These are phyloP conservation scores for Fusarium bulbicola DNA, from an alignment of 2,329 filamentous ascomycete genomes.

Conservation along the genomic window DNA sequence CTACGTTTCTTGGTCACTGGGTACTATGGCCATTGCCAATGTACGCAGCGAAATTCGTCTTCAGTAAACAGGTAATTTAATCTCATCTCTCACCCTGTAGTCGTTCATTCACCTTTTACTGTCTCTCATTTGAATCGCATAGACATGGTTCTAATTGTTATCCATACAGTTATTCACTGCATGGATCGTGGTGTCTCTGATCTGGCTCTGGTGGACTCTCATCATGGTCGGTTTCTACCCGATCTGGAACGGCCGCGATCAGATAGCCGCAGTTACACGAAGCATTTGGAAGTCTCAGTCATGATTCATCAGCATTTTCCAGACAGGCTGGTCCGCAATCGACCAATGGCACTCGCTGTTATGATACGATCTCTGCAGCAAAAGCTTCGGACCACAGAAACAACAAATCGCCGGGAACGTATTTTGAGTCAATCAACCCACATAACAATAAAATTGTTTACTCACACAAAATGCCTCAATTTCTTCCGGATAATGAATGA, in stretches of 20 bases:
- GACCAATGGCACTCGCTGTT: neutral
- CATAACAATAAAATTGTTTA: neutral
- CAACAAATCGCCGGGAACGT: neutral
- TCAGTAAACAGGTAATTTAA: neutral
- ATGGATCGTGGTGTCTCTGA: neutral
- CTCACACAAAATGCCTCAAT: neutral
- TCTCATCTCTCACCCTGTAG: neutral
- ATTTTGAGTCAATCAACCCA: neutral
- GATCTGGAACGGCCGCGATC: neutral
- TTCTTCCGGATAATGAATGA: neutral
- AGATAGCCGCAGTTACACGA: neutral
- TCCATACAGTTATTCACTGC: neutral
- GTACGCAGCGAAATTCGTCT: neutral
- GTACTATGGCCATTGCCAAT: neutral
- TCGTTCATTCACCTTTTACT: neutral
- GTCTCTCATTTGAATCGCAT: neutral
- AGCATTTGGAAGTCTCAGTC: neutral
- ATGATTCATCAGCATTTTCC: neutral
- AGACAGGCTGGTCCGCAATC: too few species aligned
- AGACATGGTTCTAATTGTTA: fast-evolving
- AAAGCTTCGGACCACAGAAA: fast-evolving
- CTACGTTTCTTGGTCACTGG: neutral
- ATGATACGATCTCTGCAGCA: neutral
- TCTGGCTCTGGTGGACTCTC: neutral
- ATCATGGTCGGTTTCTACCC: neutral